These are phyloP conservation scores for Phytophthora pistaciae DNA, from an alignment of 352 stramenopile genomes.

Conservation along the genomic window DNA sequence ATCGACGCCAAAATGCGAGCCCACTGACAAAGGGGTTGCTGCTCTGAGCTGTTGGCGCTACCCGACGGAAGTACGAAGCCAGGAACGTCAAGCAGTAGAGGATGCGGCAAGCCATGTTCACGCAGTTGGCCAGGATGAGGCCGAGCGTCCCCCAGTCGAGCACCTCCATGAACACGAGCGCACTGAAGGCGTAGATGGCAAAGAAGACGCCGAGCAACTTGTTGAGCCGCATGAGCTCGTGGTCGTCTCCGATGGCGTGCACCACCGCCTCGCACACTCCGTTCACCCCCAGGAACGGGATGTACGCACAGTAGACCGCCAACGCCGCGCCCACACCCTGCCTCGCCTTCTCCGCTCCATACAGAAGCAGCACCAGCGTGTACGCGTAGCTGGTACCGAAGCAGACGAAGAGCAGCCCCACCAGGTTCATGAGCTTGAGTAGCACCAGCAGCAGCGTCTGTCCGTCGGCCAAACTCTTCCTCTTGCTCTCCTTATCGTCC, in stretches of 20 bases:
- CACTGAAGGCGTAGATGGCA: slow-evolving; percentile 67
- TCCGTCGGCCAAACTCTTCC: slow-evolving; percentile 41
- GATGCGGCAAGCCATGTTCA: slow-evolving; percentile 90
- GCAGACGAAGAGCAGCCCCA: slow-evolving; percentile 86
- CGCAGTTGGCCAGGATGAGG: slow-evolving; percentile 88
- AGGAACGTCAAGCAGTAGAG: slow-evolving; percentile 83
- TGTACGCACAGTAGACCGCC: slow-evolving; percentile 94
- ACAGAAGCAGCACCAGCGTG: slow-evolving; percentile 83
- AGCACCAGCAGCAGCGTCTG: slow-evolving; percentile 71
- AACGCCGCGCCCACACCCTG: slow-evolving; percentile 67
- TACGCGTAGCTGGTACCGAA: slow-evolving; percentile 88
- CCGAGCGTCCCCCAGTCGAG: slow-evolving; percentile 67
- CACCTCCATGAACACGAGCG: slow-evolving; percentile 73
- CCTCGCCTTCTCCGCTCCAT: slow-evolving; percentile 75
- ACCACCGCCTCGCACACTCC: slow-evolving; percentile 97
- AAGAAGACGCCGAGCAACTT: slow-evolving; percentile 86
- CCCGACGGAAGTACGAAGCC: slow-evolving; percentile 54
- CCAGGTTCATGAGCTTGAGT: slow-evolving; percentile 86
- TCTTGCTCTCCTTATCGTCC: slow-evolving; percentile 29
- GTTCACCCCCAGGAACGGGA: slow-evolving; percentile 95
- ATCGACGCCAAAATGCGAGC: slow-evolving; percentile 58
- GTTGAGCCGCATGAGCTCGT: slow-evolving; percentile 84
- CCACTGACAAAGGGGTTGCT: slow-evolving; percentile 21
- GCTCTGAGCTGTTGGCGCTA: background rate
- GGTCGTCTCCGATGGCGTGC: slow-evolving; percentile 83